These are phyloP conservation scores for Erodium moschatum DNA, from an alignment of 441 rosid species.

Conservation along the genomic window DNA sequence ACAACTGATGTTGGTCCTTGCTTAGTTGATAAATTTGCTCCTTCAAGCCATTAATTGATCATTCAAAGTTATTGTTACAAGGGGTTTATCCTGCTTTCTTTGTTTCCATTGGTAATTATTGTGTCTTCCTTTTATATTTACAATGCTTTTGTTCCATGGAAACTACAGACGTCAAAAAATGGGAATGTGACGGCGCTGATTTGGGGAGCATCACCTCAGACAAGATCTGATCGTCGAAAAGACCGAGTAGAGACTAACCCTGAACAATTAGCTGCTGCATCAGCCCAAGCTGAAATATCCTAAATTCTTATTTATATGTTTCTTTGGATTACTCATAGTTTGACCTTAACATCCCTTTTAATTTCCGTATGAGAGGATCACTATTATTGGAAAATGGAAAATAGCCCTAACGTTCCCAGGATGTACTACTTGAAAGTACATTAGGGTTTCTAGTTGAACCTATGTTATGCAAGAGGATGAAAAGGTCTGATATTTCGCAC, in stretches of 20 bases:
- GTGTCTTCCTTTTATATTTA: neutral
- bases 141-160: slow-evolving; percentile 19
- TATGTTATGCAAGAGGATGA: neutral
- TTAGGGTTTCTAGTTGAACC: neutral
- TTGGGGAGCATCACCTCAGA: slow-evolving; percentile 98
- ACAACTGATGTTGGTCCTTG: neutral
- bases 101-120: neutral
- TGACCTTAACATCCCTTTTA: neutral
- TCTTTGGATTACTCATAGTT: neutral
- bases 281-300: slow-evolving; percentile 98
- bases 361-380: neutral
- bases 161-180: slow-evolving; percentile 50
- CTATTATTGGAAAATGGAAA: neutral
- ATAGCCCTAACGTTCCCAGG: neutral
- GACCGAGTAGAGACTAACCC: slow-evolving; percentile 96
- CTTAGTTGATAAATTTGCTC: too few species aligned
- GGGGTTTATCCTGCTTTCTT: neutral
- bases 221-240: slow-evolving; percentile 86
- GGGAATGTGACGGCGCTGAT: slow-evolving; percentile 72
- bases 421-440: neutral
- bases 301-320: slow-evolving; percentile 22
- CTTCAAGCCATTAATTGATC: too few species aligned
- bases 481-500: neutral
- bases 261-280: slow-evolving; percentile 96
- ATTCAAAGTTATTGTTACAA: too few species aligned